Evolutionary conservation across 306 rosid genomes (phyloP), one percentile per base, ranked within the genome.

Genomic region (Vigna trinervia): DNA sequence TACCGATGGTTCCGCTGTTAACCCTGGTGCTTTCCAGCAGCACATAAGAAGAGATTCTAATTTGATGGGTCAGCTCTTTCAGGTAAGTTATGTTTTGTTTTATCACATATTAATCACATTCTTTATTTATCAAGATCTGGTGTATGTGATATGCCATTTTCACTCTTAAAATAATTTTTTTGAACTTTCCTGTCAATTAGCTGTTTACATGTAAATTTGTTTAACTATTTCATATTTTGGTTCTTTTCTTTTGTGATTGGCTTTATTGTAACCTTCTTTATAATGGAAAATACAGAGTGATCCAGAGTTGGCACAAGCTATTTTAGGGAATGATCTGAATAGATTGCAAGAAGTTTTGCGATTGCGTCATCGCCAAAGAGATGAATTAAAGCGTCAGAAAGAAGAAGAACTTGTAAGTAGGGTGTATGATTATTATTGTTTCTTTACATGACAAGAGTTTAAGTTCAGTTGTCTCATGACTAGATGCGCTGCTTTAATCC

Each of bases 11-110:
- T 95, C 99, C 82, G 97, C 97, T 62, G 88, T 73, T 52, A 88
- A 92, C 84, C 99, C 99, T 69, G 88, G 84, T 75, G 94, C 97
- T 81, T 87, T 92, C 82, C 99, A 95, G 89, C 90, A 89, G 90
- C 96, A 89, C 66, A 75, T 95, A 71, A 85, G 89, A 82, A 85
- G 77, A 43, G 96, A 90, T 84, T 81, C 97, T 64, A 91, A 89
- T 81, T 39, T 84, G 85, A 87, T 89, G 77, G 89, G 87, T 26
- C 92, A 83, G 71, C 81, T 92, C 70, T 89, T 89, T 87, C 97
- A 95, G 99, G 99, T 92, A 81, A 28, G 68, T 63, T 28, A 23
- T 74, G 53, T 61, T 80, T 36, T 45, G 72, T 48, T 74, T 63
- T 46, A 59, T 32, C 47, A 45, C 12, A 22, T 32, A 43, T 12